Evolutionary conservation across 2,329 filamentous ascomycete species (phyloP).

Genomic region (Fusarium austroafricanum): DNA sequence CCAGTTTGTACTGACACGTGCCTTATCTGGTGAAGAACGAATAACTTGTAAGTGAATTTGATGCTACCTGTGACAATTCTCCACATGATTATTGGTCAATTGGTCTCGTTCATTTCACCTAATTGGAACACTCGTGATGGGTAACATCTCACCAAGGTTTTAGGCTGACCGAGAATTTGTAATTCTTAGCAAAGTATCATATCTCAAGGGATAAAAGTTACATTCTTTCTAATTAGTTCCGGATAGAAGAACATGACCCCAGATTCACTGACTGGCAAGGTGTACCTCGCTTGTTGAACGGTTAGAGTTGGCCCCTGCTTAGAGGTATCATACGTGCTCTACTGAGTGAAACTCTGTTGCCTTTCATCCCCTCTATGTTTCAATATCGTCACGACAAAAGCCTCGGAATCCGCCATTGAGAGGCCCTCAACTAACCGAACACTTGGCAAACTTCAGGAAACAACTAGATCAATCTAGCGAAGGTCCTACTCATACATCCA

Average conservation of each 20-base stretch:
- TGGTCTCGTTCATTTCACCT: background rate
- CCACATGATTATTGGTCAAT: slow-evolving; percentile 12
- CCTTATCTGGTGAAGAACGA: background rate
- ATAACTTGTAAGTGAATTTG: background rate
- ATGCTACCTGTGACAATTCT: background rate
- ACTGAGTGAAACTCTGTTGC: slow-evolving; percentile 7
- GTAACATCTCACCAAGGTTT: no score
- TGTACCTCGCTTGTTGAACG: slow-evolving; percentile 4
- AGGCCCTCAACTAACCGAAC: background rate
- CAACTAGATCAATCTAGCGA: slow-evolving; percentile 3
- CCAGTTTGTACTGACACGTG: background rate
- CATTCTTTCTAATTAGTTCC: background rate
- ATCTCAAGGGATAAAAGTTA: background rate
- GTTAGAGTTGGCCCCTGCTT: slow-evolving; percentile 20
- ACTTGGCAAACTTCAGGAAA: slow-evolving; percentile 19
- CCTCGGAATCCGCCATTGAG: background rate
- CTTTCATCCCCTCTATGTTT: background rate
- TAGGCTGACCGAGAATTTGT: no score
- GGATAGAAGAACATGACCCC: background rate
- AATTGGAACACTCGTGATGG: slow-evolving; percentile 5
- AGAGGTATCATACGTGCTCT: background rate
- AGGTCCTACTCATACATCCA: background rate
- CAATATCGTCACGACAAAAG: background rate
- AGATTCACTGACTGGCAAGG: slow-evolving; percentile 8
- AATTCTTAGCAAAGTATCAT: no score